Base-by-base conservation (phyloP, 148 eudicot genomes). In the Gaultheria prostrata region DNA sequence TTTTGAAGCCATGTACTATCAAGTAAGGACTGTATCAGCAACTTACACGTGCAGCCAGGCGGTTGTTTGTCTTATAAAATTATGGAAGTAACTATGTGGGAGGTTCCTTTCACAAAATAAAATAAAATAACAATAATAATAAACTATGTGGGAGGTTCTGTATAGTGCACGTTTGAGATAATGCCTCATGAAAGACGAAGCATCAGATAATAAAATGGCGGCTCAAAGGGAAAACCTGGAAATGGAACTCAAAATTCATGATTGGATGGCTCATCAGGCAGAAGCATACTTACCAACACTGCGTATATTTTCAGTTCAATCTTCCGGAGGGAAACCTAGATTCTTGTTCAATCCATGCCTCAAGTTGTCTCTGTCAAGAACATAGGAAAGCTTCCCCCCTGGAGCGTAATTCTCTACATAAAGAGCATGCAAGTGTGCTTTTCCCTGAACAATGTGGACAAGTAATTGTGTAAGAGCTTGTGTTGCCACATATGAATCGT, bases 321-420 rank as follows among this genome's bases (percentile, higher is more conserved):
- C 98, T 80, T 94, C 98, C 3, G 95, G 91, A 56, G 88, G 43
- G 85, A 95, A 95, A 82, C 98, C 94, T 53, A 95, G 93, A 84
- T 95, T 92, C 86, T 92, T 95, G 88, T 92, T 95, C 14, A 95
- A 88, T 45, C 98, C 98, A 87, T 94, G 98, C 88, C 98, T 91
- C 78, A 95, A 88, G 87, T 94, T 95, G 88, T 95, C 98, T 69
- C 98, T 98, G 57, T 95, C 98, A 83, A 95, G 97, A 53, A 94
- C 87, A 82, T 95, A 95, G 20, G 98, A 92, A 78, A 95, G 90
- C 56, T 94, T 95, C 46, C 98, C n/a, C 98, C 90, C 87, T 88
- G 59, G 92, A 88, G 85, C 94, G 95, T 90, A 95, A 77, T 84
- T 92, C 94, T 87, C 97, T 88, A 61, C 86, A 92, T 45, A 95